These are phyloP conservation scores for Thelephora aurantiotincta DNA, from an alignment of 768 basidiomycete species.

Conservation along the genomic window DNA sequence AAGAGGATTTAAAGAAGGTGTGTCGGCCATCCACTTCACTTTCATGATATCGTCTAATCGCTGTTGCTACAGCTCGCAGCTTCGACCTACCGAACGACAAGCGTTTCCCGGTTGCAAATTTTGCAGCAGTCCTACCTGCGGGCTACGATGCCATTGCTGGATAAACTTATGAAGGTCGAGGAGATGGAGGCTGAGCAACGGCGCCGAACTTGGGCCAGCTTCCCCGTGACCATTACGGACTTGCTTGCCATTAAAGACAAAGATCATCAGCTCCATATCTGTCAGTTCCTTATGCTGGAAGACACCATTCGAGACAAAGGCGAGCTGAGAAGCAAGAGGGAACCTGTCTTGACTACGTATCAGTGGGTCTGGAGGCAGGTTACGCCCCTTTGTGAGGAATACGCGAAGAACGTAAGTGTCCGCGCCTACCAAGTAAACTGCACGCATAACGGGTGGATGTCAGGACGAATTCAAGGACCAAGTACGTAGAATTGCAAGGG, in stretches of 20 bases:
- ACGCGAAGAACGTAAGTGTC: background rate
- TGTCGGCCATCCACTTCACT: too few species aligned
- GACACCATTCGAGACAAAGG: background rate
- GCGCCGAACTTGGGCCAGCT: background rate
- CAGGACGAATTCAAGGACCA: background rate
- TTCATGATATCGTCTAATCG: too few species aligned
- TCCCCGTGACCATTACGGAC: background rate
- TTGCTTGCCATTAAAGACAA: background rate
- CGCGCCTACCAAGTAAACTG: background rate
- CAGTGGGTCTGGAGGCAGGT: background rate
- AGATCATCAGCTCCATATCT: background rate
- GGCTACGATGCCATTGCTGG: background rate
- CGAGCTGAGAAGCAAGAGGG: background rate
- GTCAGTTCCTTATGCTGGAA: background rate
- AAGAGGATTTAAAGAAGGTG: too few species aligned
- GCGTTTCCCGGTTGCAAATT: too few species aligned
- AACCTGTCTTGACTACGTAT: background rate
- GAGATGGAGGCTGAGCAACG: background rate
- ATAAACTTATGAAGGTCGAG: background rate
- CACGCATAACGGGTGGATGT: background rate
- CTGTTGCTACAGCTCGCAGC: too few species aligned
- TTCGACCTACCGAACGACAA: too few species aligned
- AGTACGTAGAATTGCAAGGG: background rate
- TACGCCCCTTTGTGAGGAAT: background rate
- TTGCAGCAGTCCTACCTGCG: background rate